Evolutionary conservation across 495 filamentous ascomycete genomes (phyloP).

Genomic region (Choiromyces venosus): DNA sequence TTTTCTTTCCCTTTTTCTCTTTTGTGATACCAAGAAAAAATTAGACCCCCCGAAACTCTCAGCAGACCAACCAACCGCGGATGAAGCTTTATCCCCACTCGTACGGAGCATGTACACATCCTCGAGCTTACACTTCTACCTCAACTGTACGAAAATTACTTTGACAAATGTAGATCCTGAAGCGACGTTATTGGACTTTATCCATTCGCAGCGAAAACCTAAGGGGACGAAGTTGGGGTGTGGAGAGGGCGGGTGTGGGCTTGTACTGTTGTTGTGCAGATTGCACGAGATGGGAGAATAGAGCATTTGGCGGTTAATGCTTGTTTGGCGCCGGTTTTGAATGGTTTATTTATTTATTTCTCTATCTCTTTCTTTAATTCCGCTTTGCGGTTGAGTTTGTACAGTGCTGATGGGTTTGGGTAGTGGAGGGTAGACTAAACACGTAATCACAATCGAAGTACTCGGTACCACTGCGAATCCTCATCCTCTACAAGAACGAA

Average conservation of each 20-base stretch:
- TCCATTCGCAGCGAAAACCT: conserved; percentile 48
- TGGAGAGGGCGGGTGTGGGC: conserved; percentile 48
- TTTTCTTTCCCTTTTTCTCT: no score
- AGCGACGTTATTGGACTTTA: conserved; percentile 50
- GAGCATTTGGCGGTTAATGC: conserved; percentile 92
- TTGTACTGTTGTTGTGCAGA: conserved; percentile 46
- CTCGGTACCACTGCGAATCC: conserved; percentile 44
- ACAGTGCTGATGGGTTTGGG: conserved; percentile 8
- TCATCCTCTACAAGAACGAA: conserved; percentile 47
- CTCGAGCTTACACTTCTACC: conserved; percentile 65
- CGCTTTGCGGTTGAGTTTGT: conserved; percentile 29
- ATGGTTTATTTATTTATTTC: conserved; percentile 46
- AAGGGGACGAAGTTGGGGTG: conserved; percentile 59
- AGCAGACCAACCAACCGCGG: not conserved
- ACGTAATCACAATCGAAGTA: conserved; percentile 47
- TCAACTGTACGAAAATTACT: conserved; percentile 81
- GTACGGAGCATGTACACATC: conserved; percentile 40
- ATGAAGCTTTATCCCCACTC: conserved; percentile 46
- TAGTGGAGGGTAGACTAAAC: conserved; percentile 46
- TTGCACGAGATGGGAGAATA: conserved; percentile 53
- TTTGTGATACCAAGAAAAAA: no score
- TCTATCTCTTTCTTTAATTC: not conserved
- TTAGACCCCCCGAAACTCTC: not conserved
- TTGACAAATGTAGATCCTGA: conserved; percentile 75
- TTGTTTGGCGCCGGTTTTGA: conserved; percentile 84